Evolutionary conservation across 805 yeast genomes (phyloP).

Genomic region (Yarrowia alimentaria): DNA sequence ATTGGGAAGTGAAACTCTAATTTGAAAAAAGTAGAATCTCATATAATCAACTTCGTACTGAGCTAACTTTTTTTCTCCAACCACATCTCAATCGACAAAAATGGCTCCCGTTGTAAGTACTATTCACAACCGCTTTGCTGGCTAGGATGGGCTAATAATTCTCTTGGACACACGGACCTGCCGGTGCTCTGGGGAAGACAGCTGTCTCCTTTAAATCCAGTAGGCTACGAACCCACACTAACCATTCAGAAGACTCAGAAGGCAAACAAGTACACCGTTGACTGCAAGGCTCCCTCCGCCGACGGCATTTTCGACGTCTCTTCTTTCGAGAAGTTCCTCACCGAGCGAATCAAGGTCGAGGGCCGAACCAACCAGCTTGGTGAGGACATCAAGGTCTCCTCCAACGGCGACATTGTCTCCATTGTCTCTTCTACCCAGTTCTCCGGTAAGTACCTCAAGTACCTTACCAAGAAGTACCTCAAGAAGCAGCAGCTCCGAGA

Average conservation of each 20-base stretch:
- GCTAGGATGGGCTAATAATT: slow-evolving; percentile 21
- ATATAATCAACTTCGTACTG: no score
- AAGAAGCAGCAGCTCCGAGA: slow-evolving; percentile 65
- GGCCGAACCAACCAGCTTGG: slow-evolving; percentile 96
- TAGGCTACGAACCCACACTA: slow-evolving; percentile 25
- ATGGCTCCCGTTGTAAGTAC: slow-evolving; percentile 29
- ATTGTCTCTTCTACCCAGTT: slow-evolving; percentile 99
- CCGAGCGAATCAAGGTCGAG: slow-evolving; percentile 99
- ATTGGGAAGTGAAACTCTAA: neutral
- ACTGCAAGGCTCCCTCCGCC: slow-evolving; percentile 72
- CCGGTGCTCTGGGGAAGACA: neutral
- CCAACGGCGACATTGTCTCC: slow-evolving; percentile 95
- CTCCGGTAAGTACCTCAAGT: slow-evolving; percentile 99
- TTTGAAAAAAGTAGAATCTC: neutral
- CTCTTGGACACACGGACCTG: no score
- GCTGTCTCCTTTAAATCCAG: slow-evolving; percentile 28
- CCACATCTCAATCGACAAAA: slow-evolving; percentile 5
- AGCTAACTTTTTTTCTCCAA: slow-evolving; percentile 19
- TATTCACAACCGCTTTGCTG: slow-evolving; percentile 27
- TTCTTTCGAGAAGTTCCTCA: slow-evolving; percentile 95
- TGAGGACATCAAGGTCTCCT: slow-evolving; percentile 86
- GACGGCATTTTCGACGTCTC: slow-evolving; percentile 97
- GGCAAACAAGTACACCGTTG: slow-evolving; percentile 28
- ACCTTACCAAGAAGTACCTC: slow-evolving; percentile 98
- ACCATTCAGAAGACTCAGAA: slow-evolving; percentile 27